Evolutionary conservation across 768 basidiomycete genomes (phyloP).

Genomic region (Tubosaeta sp.): DNA sequence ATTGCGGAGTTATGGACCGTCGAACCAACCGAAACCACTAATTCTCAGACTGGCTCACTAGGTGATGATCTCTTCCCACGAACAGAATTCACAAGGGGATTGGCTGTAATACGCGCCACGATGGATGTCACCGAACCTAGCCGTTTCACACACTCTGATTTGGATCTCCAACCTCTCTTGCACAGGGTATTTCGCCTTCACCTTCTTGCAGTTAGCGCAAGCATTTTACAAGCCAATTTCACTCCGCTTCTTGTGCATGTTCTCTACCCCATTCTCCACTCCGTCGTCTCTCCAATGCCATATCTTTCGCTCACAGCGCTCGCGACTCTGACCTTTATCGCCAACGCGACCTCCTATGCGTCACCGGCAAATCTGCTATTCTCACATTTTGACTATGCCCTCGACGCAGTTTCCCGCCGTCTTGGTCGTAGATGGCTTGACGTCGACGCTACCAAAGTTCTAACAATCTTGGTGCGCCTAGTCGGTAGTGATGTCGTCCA

Average conservation of each 20-base stretch:
- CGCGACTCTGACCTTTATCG: conserved; percentile 65
- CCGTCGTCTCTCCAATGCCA: conserved; percentile 67
- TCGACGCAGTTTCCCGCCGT: conserved; percentile 84
- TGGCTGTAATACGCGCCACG: conserved; percentile 59
- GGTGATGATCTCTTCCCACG: conserved; percentile 36
- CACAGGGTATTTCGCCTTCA: conserved; percentile 71
- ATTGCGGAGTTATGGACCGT: conserved; percentile 72
- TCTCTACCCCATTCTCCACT: conserved; percentile 84
- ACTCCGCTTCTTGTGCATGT: conserved; percentile 68
- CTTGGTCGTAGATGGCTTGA: conserved; percentile 80
- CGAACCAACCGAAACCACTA: conserved; percentile 29
- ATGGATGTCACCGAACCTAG: conserved; percentile 42
- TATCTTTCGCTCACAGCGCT: conserved; percentile 74
- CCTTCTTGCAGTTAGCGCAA: conserved; percentile 63
- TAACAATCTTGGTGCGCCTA: conserved; percentile 78
- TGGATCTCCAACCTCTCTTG: conserved; percentile 53
- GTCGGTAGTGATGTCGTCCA: conserved; percentile 86
- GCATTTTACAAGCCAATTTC: conserved; percentile 72
- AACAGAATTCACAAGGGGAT: conserved; percentile 64
- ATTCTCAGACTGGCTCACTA: conserved; percentile 11
- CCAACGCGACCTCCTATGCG: conserved; percentile 80
- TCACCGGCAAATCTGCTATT: conserved; percentile 83
- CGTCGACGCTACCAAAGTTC: conserved; percentile 82
- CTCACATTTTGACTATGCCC: conserved; percentile 94
- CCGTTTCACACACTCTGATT: conserved; percentile 22